Evolutionary conservation across 2,329 filamentous ascomycete genomes (phyloP).

Genomic region (Ustulina deusta): DNA sequence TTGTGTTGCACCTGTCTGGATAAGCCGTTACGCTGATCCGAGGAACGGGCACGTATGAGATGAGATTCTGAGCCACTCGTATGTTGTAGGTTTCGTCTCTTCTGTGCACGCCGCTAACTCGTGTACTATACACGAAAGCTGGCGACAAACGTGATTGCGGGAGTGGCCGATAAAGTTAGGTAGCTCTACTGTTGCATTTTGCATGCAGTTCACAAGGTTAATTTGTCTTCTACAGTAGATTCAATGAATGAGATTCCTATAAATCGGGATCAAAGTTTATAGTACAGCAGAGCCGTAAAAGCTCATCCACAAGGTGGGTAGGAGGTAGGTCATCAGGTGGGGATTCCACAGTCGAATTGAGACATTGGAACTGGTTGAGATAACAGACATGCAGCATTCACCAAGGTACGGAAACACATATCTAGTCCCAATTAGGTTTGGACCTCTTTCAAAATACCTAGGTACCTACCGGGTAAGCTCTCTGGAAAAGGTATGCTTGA

Average conservation of each 20-base stretch:
- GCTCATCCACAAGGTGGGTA: constrained; percentile 17
- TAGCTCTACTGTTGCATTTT: constrained; percentile 12
- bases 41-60: constrained; percentile 7
- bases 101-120: too few relatives aligned
- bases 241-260: not conserved
- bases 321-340: not conserved
- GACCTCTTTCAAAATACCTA: not conserved
- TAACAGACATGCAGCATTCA: constrained; percentile 15
- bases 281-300: not conserved
- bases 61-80: not conserved
- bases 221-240: not conserved
- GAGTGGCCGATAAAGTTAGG: constrained; percentile 20
- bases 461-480: constrained; percentile 13
- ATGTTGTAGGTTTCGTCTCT: too few relatives aligned
- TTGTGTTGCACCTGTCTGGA: too few relatives aligned
- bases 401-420: not conserved
- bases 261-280: not conserved
- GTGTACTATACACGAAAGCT: too few relatives aligned
- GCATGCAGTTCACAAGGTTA: not conserved
- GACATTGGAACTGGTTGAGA: not conserved
- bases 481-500: not conserved
- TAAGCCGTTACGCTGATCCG: constrained; percentile 1
- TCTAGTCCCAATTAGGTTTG: not conserved
- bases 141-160: not conserved
- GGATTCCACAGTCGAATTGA: not conserved